Evolutionary conservation across 1,284 basidiomycete genomes (phyloP).

Genomic region (Heterobasidion occidentale): DNA sequence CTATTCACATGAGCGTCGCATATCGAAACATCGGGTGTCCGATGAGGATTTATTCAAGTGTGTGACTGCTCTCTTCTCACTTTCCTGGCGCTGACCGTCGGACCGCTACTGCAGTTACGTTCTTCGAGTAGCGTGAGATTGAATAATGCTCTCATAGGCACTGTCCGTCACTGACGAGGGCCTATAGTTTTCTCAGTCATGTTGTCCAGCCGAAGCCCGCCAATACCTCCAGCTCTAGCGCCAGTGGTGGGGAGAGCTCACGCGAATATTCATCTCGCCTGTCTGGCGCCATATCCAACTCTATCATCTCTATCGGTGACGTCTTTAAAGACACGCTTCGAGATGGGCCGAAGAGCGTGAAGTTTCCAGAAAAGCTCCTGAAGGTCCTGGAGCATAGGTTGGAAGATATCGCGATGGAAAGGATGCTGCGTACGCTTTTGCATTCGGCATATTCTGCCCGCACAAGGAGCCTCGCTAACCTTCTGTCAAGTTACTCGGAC

Average conservation of each 20-base stretch:
- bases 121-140: constrained; percentile 68
- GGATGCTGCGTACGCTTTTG: constrained; percentile 67
- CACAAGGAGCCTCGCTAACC: constrained; percentile 1
- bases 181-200: constrained; percentile 55
- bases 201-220: constrained; percentile 57
- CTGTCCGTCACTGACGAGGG: constrained; percentile 6
- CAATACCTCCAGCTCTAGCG: constrained; percentile 28
- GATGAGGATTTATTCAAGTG: constrained; percentile 82
- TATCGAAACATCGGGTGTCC: constrained; percentile 67
- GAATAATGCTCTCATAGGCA: constrained; percentile 9
- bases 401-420: constrained; percentile 86
- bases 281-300: constrained; percentile 64
- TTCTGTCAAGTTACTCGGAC: constrained; percentile 65
- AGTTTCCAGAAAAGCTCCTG: constrained; percentile 88
- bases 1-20: constrained; percentile 50
- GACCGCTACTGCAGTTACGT: constrained; percentile 46
- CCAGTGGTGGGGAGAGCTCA: constrained; percentile 36
- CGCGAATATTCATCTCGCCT: constrained; percentile 48
- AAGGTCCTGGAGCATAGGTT: constrained; percentile 83
- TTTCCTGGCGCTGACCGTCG: constrained; percentile 5
- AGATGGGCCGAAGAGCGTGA: constrained; percentile 74
- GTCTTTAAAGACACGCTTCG: constrained; percentile 65
- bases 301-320: constrained; percentile 73
- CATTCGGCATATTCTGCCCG: background rate
- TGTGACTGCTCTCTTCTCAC: constrained; percentile 18